Percentiles rank a stretch among this genome's conserved stretches.
Evolutionary conservation across 1,284 basidiomycete species (phyloP).

Genomic region (Cutaneotrichosporon cutaneum): DNA sequence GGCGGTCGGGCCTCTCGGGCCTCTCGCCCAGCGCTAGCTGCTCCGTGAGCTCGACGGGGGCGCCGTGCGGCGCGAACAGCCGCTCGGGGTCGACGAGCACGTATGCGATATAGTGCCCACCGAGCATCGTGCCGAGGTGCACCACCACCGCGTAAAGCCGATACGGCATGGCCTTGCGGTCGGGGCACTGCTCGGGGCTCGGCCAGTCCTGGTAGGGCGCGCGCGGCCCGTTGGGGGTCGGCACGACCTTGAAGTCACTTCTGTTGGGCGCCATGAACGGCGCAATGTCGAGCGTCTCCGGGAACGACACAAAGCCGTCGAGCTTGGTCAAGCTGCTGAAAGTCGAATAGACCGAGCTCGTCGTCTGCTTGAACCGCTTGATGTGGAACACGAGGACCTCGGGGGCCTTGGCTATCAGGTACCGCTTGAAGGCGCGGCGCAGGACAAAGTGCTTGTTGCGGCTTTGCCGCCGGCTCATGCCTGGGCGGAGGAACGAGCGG

Average conservation of each 20-base stretch:
- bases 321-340: slow-evolving; percentile 58
- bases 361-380: slow-evolving; percentile 83
- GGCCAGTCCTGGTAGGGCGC: slow-evolving; percentile 52
- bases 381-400: slow-evolving; percentile 88
- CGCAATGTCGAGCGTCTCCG: slow-evolving; percentile 75
- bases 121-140: slow-evolving; percentile 81
- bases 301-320: slow-evolving; percentile 79
- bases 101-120: slow-evolving; percentile 81
- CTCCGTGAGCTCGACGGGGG: slow-evolving; percentile 7
- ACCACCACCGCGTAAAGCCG: slow-evolving; percentile 68
- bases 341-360: slow-evolving; percentile 35
- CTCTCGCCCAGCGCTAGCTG: slow-evolving; percentile 7
- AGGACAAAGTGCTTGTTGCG: slow-evolving; percentile 59
- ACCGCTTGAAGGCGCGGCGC: slow-evolving; percentile 86
- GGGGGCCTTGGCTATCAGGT: slow-evolving; percentile 80
- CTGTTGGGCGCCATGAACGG: slow-evolving; percentile 78
- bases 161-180: slow-evolving; percentile 45
- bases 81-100: slow-evolving; percentile 47
- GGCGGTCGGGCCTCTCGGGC: slow-evolving; percentile 36
- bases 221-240: slow-evolving; percentile 33
- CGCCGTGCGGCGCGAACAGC: slow-evolving; percentile 29
- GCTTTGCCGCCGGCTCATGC: slow-evolving; percentile 12
- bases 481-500: slow-evolving; percentile 13
- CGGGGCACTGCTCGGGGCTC: slow-evolving; percentile 43
- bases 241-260: slow-evolving; percentile 48